phyloP scores from a whole-genome alignment of 148 eudicot species.

The Dysphania ambrosioides region DNA sequence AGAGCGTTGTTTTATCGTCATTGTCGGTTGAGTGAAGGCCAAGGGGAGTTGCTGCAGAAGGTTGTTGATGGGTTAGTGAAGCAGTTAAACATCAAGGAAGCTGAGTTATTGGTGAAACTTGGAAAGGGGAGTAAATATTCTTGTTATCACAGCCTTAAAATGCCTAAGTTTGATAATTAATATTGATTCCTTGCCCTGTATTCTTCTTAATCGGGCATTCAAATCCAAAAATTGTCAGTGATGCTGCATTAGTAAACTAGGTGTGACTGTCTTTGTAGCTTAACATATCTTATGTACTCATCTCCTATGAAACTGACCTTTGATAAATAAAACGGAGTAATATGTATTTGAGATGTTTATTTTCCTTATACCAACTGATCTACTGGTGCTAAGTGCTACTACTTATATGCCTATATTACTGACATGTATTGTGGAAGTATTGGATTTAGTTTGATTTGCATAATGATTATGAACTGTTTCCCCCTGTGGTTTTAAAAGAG shows the following conservation, averaged over 20 bases:
- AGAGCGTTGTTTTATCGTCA: conserved; percentile 16
- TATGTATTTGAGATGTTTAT: background rate
- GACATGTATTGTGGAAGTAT: no score
- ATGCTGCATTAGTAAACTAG: background rate
- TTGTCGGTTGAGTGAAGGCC: conserved; percentile 8
- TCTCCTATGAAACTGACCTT: background rate
- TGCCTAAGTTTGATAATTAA: conserved; percentile 8
- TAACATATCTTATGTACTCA: background rate
- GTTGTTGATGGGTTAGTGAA: conserved; percentile 36
- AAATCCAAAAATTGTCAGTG: background rate
- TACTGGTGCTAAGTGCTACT: background rate
- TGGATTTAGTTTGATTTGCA: no score
- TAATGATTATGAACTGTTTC: no score
- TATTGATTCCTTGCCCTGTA: background rate
- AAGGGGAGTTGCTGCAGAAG: conserved; percentile 28
- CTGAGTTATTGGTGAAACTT: conserved; percentile 29
- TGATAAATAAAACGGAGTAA: background rate
- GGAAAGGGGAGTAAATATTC: conserved; percentile 24
- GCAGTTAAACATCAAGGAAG: conserved; percentile 25
- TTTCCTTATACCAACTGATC: background rate
- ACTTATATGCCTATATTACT: no score
- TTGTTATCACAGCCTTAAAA: conserved; percentile 21
- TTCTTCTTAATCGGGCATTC: background rate
- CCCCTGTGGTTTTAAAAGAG: no score
- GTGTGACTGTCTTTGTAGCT: conserved; percentile 6